A percentile compares a stretch with the other conserved stretches of the same genome.
Evolutionary conservation across 768 basidiomycete species (phyloP).

Genomic region (Serpula lacrymans): DNA sequence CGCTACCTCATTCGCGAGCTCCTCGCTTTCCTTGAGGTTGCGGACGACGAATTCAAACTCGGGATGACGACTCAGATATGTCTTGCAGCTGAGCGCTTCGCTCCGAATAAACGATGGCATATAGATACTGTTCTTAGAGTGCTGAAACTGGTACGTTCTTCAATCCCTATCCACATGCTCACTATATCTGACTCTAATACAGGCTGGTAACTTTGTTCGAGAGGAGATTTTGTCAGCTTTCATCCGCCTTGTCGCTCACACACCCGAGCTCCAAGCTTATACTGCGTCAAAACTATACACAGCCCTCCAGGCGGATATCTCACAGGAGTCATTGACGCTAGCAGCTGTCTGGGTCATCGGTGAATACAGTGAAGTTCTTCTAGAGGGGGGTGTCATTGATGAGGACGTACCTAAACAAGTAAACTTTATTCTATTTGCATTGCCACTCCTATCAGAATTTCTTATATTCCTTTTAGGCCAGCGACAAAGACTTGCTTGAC

Average conservation of each 20-base stretch:
- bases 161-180: no score
- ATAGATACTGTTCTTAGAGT: conserved; percentile 96
- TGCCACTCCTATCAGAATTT: not conserved
- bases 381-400: conserved; percentile 81
- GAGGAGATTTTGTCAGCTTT: conserved; percentile 96
- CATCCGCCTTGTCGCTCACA: conserved; percentile 93
- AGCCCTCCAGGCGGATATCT: conserved; percentile 86
- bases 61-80: conserved; percentile 98
- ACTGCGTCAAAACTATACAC: conserved; percentile 89
- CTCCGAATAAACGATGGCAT: conserved; percentile 98
- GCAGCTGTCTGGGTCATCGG: conserved; percentile 95
- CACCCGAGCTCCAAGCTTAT: conserved; percentile 94
- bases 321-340: conserved; percentile 93
- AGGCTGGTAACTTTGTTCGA: conserved; percentile 98
- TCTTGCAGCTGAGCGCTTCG: conserved; percentile 92
- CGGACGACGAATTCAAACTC: conserved; percentile 98
- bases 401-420: conserved; percentile 74
- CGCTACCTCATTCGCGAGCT: conserved; percentile 89
- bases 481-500: conserved; percentile 82
- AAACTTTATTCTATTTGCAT: conserved; percentile 19
- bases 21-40: conserved; percentile 94
- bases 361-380: conserved; percentile 88
- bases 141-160: conserved; percentile 76
- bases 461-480: conserved; percentile 42
- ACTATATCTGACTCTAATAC: conserved; percentile 3